Evolutionary conservation across 1,139 yeast species (phyloP), one percentile per base, ranked within the genome.

Genomic region (Pichia sorboxylosa): DNA sequence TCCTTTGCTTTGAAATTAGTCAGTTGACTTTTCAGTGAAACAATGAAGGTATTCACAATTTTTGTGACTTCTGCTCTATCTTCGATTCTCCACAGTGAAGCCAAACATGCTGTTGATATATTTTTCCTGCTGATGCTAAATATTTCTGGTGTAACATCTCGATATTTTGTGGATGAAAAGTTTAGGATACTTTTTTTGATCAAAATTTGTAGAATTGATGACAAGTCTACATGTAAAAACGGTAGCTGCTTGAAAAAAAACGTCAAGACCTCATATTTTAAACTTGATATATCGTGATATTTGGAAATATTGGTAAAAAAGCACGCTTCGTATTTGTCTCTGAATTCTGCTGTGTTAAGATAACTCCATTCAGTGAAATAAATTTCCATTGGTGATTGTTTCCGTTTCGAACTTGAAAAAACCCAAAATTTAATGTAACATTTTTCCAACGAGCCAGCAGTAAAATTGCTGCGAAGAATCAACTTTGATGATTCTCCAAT

Each of bases 351-450:
- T 17, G 31, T 27, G 1, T 46, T 51, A 32, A 52, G 46, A 32
- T 47, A 51, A 2, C 32, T 31, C 56, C 56, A 52, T 14, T 52
- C 53, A 13, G 49, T 32, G 28, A 43, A 44, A 3, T 47, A 35
- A 14, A 52, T 18, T 6, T 49, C 46, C 15, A 35, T 27, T 4
- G 38, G 41, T 4, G 38, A 26, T 16, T 34, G 30, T 6, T 25
- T 17, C 2, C 23, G 8, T 21, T 39, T 34, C 2, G 29, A 13
- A 8, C 34, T 26, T 2, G 34, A 30, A 14, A 26, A 41, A 9
- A 41, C 15, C 41, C 41, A 40, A 9, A 26, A 33, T 15, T 27
- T 32, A 4, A 40, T 7, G 13, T 27, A 34, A 4, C 15, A 17
- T 8, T 25, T 26, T 11, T 29, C 29, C 14, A 31, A 18, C 6